Percentiles rank a stretch among this genome's conserved stretches.
phyloP scores from a whole-genome alignment of 202 grass and related monocot species.

The Schoenoplectus tabernaemontani region DNA sequence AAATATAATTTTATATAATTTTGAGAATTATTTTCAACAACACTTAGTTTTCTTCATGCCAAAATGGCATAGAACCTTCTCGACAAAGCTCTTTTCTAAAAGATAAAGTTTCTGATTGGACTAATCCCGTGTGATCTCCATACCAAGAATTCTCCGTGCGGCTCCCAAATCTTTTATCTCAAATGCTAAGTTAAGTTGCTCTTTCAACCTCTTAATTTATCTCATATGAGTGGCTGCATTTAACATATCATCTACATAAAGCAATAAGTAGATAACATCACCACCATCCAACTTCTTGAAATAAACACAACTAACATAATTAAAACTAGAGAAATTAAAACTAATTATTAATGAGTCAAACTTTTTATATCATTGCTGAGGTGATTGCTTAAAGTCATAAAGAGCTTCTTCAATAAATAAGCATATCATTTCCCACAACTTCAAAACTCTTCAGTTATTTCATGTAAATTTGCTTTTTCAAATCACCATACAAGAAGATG shows the following conservation, averaged over 20 bases:
- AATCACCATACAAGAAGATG: too few species aligned
- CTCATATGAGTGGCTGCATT: too few species aligned
- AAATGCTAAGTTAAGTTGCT: not conserved
- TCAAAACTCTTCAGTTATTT: not conserved
- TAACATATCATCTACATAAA: not conserved
- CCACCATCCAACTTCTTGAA: too few species aligned
- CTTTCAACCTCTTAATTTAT: not conserved
- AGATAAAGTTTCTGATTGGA: not conserved
- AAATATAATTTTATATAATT: too few species aligned
- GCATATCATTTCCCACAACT: not conserved
- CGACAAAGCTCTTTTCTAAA: too few species aligned
- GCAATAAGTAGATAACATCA: too few species aligned
- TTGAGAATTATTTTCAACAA: too few species aligned
- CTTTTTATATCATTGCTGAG: not conserved
- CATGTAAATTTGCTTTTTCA: too few species aligned
- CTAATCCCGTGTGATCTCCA: not conserved
- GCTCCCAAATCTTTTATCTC: not conserved
- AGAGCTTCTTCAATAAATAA: conserved; percentile 2
- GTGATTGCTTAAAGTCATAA: not conserved
- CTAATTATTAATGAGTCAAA: not conserved
- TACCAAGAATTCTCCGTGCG: not conserved
- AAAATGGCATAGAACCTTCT: too few species aligned
- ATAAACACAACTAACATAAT: too few species aligned
- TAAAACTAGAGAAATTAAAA: too few species aligned
- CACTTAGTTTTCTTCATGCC: too few species aligned